Conservation (phyloP, 2,329 filamentous ascomycete species). For the Aschersonia sp. region DNA sequence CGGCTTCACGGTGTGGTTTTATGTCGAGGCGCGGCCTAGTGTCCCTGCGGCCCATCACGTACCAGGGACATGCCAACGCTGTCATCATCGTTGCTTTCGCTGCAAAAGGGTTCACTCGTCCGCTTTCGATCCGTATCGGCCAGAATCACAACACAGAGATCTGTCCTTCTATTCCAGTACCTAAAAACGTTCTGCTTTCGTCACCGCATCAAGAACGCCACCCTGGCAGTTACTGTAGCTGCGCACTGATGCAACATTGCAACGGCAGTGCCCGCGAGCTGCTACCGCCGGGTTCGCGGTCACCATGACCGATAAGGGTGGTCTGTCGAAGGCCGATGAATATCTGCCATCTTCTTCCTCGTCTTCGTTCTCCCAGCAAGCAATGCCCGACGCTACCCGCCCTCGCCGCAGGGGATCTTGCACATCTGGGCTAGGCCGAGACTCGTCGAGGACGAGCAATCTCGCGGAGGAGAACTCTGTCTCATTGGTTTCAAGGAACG, state of each 20-base stretch:
- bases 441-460: constrained; percentile 8
- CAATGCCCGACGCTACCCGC: constrained; percentile 25
- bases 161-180: too few species aligned
- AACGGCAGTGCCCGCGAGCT: constrained; percentile 11
- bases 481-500: not conserved
- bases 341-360: constrained; percentile 32
- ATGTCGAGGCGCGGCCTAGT: not conserved
- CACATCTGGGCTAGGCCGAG: constrained; percentile 14
- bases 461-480: not conserved
- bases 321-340: constrained; percentile 15
- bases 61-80: not conserved
- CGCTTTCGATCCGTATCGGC: too few species aligned
- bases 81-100: not conserved
- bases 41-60: not conserved
- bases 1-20: not conserved
- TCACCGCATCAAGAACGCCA: too few species aligned
- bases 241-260: constrained; percentile 18
- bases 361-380: constrained; percentile 24
- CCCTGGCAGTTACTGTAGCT: not conserved
- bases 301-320: constrained; percentile 21
- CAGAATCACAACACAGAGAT: too few species aligned
- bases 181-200: too few species aligned
- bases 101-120: not conserved
- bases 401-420: constrained; percentile 35
- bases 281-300: constrained; percentile 16